Evolutionary conservation across 352 stramenopile species (phyloP), one percentile per base, ranked within the genome.

Genomic region (Globisporangium acanthophoron): DNA sequence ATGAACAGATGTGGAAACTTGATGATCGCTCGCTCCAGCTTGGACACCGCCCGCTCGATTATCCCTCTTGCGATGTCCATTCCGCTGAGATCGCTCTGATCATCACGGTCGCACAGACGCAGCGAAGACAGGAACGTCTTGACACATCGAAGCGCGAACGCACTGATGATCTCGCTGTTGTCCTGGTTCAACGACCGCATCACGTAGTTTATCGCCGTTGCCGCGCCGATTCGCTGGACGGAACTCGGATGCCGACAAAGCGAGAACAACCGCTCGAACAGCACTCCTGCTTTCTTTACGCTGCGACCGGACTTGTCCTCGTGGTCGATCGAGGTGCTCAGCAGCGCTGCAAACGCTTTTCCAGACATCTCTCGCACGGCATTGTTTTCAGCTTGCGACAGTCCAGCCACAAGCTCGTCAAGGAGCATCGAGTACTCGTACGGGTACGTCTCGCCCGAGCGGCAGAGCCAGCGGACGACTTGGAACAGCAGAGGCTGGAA

Each of bases 401-500:
- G 56, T 31, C 76, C 74, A n/a, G 58, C 48, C 7, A 78, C 70
- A 12, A 92, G 52, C 27, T 87, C 63, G 35, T 92, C 79, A 21
- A 92, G 59, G 18, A 92, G 62, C 51, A 59, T 64, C 9, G 77
- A 62, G 57, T 84, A 88, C 59, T 94, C 85, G 54, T 86, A 88
- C 9, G 80, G 78, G 59, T 78, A 90, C 9, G 65, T 66, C 11
- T 82, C 72, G 24, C 65, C 76, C 47, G 76, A 78, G 31, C 65
- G 75, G 59, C 71, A 79, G 18, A 91, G 58, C 85, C 85, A 94
- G 5, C 71, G 78, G 48, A 85, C 59, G 29, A 92, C 46, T 64
- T 94, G 82, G 31, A 91, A 88, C 8, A 92, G 56, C 18, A 92
- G 54, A 3, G 85, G 81, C 29, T 88, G 70, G 52, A 94, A 92